These are phyloP conservation scores for Pseudozyma tsukubaensis DNA, from an alignment of 1,284 basidiomycete species.

Conservation along the genomic window DNA sequence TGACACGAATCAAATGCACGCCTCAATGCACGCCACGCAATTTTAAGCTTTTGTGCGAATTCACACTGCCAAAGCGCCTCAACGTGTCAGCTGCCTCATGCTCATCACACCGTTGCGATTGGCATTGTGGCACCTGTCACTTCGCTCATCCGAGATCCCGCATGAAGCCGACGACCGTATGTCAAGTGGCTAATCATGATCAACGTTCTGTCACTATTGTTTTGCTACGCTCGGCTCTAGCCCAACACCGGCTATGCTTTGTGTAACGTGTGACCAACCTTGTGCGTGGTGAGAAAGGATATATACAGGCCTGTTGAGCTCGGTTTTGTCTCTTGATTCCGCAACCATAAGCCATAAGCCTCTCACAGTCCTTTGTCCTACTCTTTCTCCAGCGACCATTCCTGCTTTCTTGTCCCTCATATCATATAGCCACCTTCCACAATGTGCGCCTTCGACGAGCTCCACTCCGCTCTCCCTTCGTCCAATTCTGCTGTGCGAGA, in stretches of 20 bases:
- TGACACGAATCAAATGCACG: conserved; percentile 11
- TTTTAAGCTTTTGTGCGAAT: background rate
- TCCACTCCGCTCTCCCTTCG: conserved; percentile 6
- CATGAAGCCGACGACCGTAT: background rate
- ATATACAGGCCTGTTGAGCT: conserved; percentile 7
- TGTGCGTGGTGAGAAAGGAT: conserved; percentile 2
- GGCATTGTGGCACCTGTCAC: conserved; percentile 33
- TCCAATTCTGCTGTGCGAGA: conserved; percentile 9
- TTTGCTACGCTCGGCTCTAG: background rate
- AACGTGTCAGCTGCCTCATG: conserved; percentile 30
- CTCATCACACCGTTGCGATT: conserved; percentile 9
- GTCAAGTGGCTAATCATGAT: conserved; percentile 24
- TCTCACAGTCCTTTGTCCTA: background rate
- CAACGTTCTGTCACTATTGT: background rate
- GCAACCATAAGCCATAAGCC: conserved; percentile 1
- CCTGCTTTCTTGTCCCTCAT: background rate
- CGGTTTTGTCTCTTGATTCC: background rate
- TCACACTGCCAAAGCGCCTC: background rate
- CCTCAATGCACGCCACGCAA: conserved; percentile 1
- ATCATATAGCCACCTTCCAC: background rate
- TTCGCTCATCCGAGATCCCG: conserved; percentile 17
- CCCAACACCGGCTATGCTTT: background rate
- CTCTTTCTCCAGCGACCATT: background rate
- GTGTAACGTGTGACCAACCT: background rate
- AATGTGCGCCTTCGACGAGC: conserved; percentile 34